phyloP scores from a whole-genome alignment of 2,329 filamentous ascomycete genomes.

The Ophiostoma quercus region DNA sequence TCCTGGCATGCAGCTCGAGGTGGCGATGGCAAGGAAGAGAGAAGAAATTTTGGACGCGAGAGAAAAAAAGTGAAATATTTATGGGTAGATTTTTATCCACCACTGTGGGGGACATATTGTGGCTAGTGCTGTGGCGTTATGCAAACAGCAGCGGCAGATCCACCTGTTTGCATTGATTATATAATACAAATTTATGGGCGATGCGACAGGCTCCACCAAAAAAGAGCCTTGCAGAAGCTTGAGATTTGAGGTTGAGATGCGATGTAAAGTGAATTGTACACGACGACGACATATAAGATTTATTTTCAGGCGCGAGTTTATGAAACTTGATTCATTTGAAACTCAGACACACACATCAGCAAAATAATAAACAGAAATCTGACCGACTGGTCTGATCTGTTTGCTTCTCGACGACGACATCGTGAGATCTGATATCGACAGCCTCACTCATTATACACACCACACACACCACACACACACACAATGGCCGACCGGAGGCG shows the following conservation, averaged over 20 bases:
- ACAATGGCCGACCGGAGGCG: slow-evolving; percentile 78
- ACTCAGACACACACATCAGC: too few relatives aligned
- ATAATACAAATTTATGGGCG: not conserved
- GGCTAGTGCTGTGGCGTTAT: slow-evolving; percentile 20
- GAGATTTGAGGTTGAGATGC: not conserved
- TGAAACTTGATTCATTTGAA: too few relatives aligned
- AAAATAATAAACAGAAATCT: not conserved
- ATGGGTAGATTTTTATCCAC: slow-evolving; percentile 21
- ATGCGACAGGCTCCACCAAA: not conserved
- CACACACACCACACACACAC: not conserved
- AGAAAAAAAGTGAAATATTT: slow-evolving; percentile 17
- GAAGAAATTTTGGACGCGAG: slow-evolving; percentile 20
- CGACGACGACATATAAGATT: not conserved
- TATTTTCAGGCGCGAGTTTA: too few relatives aligned
- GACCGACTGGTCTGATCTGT: not conserved
- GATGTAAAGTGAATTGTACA: not conserved
- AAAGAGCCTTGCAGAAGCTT: slow-evolving; percentile 17
- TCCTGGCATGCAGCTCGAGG: not conserved
- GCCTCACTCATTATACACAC: not conserved
- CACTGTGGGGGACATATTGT: slow-evolving; percentile 11
- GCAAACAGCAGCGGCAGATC: not conserved
- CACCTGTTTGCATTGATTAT: not conserved
- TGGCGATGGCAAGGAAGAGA: not conserved
- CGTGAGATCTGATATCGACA: not conserved
- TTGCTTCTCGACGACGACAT: not conserved